Conservation (phyloP, 495 filamentous ascomycete species). For the Aspergillus hancockii region DNA sequence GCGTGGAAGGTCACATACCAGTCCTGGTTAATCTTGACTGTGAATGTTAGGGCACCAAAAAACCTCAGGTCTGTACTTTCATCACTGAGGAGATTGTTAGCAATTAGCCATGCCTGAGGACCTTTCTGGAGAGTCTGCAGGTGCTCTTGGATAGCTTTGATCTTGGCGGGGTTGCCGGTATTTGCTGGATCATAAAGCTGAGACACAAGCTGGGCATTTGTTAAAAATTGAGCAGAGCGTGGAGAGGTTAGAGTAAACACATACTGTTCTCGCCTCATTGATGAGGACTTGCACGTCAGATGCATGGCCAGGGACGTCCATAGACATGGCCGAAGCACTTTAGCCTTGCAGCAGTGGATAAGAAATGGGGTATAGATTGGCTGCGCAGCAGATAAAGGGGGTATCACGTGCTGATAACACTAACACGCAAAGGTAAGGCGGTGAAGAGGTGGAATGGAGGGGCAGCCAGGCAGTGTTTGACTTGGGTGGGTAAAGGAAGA, state of each 20-base stretch:
- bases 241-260: neutral
- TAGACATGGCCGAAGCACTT: constrained; percentile 27
- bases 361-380: constrained; percentile 18
- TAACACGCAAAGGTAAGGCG: constrained; percentile 18
- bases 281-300: constrained; percentile 29
- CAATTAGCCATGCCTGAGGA: constrained; percentile 80
- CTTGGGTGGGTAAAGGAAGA: neutral
- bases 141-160: constrained; percentile 71
- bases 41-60: constrained; percentile 92
- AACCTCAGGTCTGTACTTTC: constrained; percentile 75
- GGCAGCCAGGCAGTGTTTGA: neutral
- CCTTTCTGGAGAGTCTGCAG: constrained; percentile 76
- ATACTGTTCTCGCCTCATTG: constrained; percentile 30
- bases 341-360: constrained; percentile 5
- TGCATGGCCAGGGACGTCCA: constrained; percentile 22
- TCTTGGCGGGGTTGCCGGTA: constrained; percentile 47
- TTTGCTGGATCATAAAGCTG: constrained; percentile 71
- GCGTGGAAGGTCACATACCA: constrained; percentile 48
- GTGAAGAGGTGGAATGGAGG: constrained; percentile 17
- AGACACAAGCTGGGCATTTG: constrained; percentile 32
- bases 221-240: neutral
- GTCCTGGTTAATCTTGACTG: constrained; percentile 85
- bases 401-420: constrained; percentile 30
- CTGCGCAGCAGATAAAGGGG: constrained; percentile 11
- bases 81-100: constrained; percentile 66